Percentiles rank a stretch among this genome's conserved stretches.
Conservation (phyloP, 2,329 filamentous ascomycete species). For the Plectosphaerella plurivora region DNA sequence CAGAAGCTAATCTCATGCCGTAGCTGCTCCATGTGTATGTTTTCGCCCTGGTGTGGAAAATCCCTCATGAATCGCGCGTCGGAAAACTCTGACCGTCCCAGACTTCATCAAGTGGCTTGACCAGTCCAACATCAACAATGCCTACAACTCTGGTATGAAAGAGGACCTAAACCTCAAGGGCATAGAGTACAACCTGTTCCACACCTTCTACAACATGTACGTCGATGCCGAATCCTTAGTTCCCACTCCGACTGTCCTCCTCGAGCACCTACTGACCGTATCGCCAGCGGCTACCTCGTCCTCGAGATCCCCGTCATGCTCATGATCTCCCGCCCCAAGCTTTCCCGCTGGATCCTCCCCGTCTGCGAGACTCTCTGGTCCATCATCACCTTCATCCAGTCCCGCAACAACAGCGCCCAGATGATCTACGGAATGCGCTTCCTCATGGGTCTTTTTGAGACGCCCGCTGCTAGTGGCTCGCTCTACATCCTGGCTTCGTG, state of each 20-base stretch:
- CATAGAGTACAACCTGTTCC: constrained; percentile 27
- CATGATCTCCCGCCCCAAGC: constrained; percentile 18
- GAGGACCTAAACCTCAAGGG: constrained; percentile 42
- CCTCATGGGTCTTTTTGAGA: constrained; percentile 17
- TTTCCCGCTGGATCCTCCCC: constrained; percentile 22
- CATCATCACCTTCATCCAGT: constrained; percentile 10
- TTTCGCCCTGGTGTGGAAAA: background rate
- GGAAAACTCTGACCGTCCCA: background rate
- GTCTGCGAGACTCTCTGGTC: constrained; percentile 16
- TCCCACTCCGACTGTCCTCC: too few relatives aligned
- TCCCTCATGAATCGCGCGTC: background rate
- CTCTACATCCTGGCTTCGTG: constrained; percentile 26
- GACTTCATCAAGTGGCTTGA: constrained; percentile 28
- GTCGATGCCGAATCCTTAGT: too few relatives aligned
- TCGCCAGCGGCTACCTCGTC: constrained; percentile 17
- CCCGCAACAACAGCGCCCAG: constrained; percentile 11
- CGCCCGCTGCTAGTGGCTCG: constrained; percentile 12
- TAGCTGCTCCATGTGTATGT: constrained; percentile 1
- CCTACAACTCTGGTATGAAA: constrained; percentile 43
- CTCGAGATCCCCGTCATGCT: constrained; percentile 18
- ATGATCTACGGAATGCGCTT: constrained; percentile 20
- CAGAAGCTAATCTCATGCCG: background rate
- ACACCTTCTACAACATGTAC: constrained; percentile 17
- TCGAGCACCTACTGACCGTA: too few relatives aligned
- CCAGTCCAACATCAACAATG: constrained; percentile 35